Percentiles rank a stretch among this genome's conserved stretches.
Conservation (phyloP, 2,329 filamentous ascomycete species). For the Cladobotryum mycophilum region DNA sequence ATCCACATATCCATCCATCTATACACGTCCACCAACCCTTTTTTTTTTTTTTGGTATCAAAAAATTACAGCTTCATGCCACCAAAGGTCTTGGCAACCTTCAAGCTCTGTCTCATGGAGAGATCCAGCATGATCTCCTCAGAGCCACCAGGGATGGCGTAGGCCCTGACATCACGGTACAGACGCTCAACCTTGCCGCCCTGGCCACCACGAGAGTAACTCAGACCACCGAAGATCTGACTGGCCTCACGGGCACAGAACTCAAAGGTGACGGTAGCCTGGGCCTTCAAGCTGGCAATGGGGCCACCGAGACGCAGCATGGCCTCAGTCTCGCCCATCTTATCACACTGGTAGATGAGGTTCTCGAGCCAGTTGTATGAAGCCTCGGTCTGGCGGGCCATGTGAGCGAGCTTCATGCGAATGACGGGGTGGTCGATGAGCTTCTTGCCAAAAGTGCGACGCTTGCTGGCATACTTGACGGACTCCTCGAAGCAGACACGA, state of each 20-base stretch:
- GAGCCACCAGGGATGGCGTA: slow-evolving; percentile 94
- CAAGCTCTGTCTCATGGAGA: slow-evolving; percentile 87
- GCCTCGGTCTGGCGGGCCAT: slow-evolving; percentile 98
- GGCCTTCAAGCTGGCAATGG: slow-evolving; percentile 90
- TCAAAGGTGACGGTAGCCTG: slow-evolving; percentile 93
- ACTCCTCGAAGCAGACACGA: slow-evolving; percentile 95
- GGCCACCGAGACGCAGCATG: slow-evolving; percentile 90
- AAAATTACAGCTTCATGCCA: slow-evolving; percentile 77
- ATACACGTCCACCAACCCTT: neutral
- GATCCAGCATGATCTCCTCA: slow-evolving; percentile 97
- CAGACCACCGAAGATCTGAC: slow-evolving; percentile 93
- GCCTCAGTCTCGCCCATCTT: slow-evolving; percentile 92
- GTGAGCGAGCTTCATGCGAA: slow-evolving; percentile 93
- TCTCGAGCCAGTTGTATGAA: slow-evolving; percentile 95
- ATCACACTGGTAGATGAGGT: slow-evolving; percentile 85
- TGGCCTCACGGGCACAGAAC: slow-evolving; percentile 93
- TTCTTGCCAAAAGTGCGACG: slow-evolving; percentile 93
- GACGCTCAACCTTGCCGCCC: slow-evolving; percentile 87
- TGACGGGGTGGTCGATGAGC: slow-evolving; percentile 93
- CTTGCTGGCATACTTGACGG: slow-evolving; percentile 95
- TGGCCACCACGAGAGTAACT: slow-evolving; percentile 91
- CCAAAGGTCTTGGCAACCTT: slow-evolving; percentile 80
- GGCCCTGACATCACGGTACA: slow-evolving; percentile 91
- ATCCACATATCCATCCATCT: neutral
- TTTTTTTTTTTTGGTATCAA: neutral